These are phyloP conservation scores for Penicillium sp. DNA, from an alignment of 2,329 filamentous ascomycete species.

Conservation along the genomic window DNA sequence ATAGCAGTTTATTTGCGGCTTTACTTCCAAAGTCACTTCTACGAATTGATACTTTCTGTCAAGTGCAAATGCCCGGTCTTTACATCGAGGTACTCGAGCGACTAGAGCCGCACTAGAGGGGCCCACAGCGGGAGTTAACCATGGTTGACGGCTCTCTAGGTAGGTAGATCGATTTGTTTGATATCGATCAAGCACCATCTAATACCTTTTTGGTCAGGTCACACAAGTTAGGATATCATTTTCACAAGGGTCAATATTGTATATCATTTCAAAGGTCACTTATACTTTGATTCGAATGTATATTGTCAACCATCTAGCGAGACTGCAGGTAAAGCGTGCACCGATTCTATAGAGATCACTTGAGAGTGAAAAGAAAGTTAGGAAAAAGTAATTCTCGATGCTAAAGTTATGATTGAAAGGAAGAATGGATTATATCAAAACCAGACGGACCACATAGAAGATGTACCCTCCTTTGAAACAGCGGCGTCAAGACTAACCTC, in stretches of 20 bases:
- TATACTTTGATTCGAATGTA: background rate
- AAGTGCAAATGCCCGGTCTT: background rate
- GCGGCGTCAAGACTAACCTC: background rate
- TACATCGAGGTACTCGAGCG: background rate
- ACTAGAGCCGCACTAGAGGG: background rate
- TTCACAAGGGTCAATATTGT: no score
- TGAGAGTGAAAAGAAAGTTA: background rate
- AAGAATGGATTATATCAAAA: background rate
- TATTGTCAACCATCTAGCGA: background rate
- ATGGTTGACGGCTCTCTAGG: background rate
- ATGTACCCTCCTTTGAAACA: background rate
- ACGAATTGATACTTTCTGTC: background rate
- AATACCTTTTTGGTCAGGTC: background rate
- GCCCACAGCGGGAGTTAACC: background rate
- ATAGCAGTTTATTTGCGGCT: background rate
- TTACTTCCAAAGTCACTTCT: background rate
- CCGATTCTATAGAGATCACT: background rate
- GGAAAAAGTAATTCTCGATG: rapidly evolving
- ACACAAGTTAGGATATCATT: background rate
- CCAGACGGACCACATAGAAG: background rate
- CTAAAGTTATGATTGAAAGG: background rate
- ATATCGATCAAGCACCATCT: background rate
- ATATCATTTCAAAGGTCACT: background rate
- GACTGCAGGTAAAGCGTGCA: background rate
- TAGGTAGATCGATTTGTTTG: background rate